These are phyloP conservation scores for Hibiscus trionum DNA, from an alignment of 345 rosid species.

Conservation along the genomic window DNA sequence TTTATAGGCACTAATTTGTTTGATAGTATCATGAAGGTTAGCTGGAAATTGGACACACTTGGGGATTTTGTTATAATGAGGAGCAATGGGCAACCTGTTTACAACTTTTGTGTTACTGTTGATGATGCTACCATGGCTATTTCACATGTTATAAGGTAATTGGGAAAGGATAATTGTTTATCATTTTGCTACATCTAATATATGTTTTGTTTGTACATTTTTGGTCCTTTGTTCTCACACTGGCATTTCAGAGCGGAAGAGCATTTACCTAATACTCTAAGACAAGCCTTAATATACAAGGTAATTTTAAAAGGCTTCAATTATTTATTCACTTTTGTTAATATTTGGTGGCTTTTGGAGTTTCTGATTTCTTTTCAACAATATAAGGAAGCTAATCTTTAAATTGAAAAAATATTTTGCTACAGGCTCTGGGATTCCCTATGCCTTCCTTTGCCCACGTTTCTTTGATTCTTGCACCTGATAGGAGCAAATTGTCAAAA, in stretches of 20 bases:
- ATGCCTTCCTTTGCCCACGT: constrained; percentile 92
- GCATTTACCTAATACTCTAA: constrained; percentile 83
- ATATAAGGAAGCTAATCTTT: constrained; percentile 12
- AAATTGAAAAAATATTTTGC: constrained; percentile 14
- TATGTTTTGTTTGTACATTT: not conserved
- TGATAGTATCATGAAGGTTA: constrained; percentile 77
- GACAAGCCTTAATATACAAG: constrained; percentile 92
- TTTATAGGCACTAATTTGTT: constrained; percentile 31
- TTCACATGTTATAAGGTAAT: constrained; percentile 88
- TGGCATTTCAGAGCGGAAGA: constrained; percentile 75
- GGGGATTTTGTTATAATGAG: constrained; percentile 95
- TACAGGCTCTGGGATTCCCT: constrained; percentile 78
- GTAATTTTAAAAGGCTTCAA: constrained; percentile 23
- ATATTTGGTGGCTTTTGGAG: constrained; percentile 10
- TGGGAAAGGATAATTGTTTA: not conserved
- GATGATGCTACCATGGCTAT: constrained; percentile 96
- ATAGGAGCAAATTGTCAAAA: constrained; percentile 88
- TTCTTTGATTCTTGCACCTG: constrained; percentile 89
- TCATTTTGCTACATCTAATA: not conserved
- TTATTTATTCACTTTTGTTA: not conserved
- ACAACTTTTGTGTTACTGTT: constrained; percentile 92
- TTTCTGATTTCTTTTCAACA: constrained; percentile 13
- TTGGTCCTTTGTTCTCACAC: constrained; percentile 3
- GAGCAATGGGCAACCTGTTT: constrained; percentile 92
- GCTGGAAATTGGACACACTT: constrained; percentile 85